These are phyloP conservation scores for Verticillium longisporum DNA, from an alignment of 2,329 filamentous ascomycete genomes.

Conservation along the genomic window DNA sequence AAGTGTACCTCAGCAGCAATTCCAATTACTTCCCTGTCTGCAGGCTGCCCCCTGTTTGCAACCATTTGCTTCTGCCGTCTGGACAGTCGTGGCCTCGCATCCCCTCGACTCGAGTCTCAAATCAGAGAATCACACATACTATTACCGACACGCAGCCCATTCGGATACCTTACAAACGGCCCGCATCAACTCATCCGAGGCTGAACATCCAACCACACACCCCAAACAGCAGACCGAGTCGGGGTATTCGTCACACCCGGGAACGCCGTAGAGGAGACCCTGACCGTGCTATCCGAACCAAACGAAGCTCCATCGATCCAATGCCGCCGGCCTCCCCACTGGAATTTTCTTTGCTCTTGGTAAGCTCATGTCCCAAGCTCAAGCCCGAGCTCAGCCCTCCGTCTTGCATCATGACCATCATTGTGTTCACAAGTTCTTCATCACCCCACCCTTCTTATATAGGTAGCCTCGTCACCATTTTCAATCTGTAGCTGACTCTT, in stretches of 20 bases:
- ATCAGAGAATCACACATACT: no score
- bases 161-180: background rate
- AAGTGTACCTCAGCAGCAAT: background rate
- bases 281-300: background rate
- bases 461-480: background rate
- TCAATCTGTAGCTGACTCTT: background rate
- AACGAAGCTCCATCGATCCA: background rate
- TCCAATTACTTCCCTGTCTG: background rate
- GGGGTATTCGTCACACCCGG: background rate
- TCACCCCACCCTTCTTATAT: background rate
- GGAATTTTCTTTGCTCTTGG: background rate
- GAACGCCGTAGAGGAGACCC: background rate
- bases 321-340: background rate
- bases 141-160: no score
- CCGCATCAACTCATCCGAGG: background rate
- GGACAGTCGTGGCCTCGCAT: background rate
- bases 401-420: background rate
- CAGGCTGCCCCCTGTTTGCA: background rate
- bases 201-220: background rate
- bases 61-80: background rate
- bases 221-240: background rate
- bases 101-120: background rate
- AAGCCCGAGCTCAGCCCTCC: background rate
- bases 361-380: background rate
- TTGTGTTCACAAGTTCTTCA: background rate